Conservation (phyloP, 106 monocot species). For the Phalaenopsis aphrodite region DNA sequence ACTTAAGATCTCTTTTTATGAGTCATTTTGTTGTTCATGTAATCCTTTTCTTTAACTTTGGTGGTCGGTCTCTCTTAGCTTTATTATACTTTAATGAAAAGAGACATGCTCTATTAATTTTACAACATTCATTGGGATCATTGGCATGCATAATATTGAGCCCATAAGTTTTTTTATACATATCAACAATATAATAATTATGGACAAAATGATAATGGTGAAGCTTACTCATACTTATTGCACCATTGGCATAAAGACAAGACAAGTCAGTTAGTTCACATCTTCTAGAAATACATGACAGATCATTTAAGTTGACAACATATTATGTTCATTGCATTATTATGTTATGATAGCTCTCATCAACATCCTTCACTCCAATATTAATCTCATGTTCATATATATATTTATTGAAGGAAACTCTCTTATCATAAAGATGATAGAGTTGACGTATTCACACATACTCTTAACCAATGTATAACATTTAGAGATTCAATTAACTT, state of each 20-base stretch:
- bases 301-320: too few relatives aligned
- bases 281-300: background rate
- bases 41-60: too few relatives aligned
- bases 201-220: background rate
- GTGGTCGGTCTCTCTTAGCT: background rate
- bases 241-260: background rate
- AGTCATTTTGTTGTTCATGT: too few relatives aligned
- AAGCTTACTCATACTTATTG: background rate
- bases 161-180: background rate
- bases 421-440: background rate
- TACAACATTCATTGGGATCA: too few relatives aligned
- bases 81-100: background rate
- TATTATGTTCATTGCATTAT: too few relatives aligned
- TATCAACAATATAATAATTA: background rate
- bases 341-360: too few relatives aligned
- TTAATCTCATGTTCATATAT: background rate
- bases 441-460: background rate
- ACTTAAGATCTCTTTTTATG: too few relatives aligned
- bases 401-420: background rate
- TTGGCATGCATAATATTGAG: background rate
- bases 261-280: background rate
- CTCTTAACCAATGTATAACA: background rate
- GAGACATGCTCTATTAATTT: background rate
- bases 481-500: too few relatives aligned
- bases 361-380: background rate